A percentile compares a stretch with the other conserved stretches of the same genome.
These are phyloP conservation scores for Curvularia hawaiiensis DNA, from an alignment of 2,329 filamentous ascomycete species.

Conservation along the genomic window DNA sequence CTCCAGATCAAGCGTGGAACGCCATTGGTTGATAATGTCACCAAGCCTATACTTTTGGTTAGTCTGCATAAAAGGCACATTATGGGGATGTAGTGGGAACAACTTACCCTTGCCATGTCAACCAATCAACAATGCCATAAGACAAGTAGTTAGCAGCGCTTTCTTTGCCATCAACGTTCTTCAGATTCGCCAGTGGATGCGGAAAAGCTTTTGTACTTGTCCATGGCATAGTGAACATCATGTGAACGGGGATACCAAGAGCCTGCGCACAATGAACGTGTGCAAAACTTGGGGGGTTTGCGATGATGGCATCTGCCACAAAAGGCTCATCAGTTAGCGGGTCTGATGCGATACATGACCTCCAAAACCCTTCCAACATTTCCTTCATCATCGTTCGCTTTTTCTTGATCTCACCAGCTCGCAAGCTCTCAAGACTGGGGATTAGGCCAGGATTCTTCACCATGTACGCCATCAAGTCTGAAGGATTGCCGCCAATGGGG, in stretches of 20 bases:
- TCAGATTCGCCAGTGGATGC: conserved; percentile 58
- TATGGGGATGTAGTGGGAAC: no score
- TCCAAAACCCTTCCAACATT: conserved; percentile 37
- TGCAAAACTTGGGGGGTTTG: conserved; percentile 77
- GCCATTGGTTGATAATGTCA: conserved; percentile 54
- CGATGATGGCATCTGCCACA: conserved; percentile 78
- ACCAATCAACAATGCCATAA: conserved; percentile 54
- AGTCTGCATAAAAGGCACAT: neutral
- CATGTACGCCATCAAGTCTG: conserved; percentile 57
- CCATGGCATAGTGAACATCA: conserved; percentile 72
- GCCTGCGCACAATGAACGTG: conserved; percentile 76
- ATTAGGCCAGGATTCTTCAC: conserved; percentile 54
- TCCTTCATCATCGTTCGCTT: conserved; percentile 32
- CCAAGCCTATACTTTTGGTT: conserved; percentile 38
- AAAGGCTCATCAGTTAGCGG: conserved; percentile 61
- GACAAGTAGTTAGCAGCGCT: conserved; percentile 50
- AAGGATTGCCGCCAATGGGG: conserved; percentile 39
- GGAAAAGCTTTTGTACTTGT: conserved; percentile 52
- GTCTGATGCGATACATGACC: conserved; percentile 42
- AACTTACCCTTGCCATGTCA: conserved; percentile 54
- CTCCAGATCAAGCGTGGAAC: conserved; percentile 50
- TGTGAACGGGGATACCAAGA: conserved; percentile 71
- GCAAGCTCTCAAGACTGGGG: conserved; percentile 29
- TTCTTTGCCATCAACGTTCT: conserved; percentile 37
- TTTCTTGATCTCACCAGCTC: conserved; percentile 41